Evolutionary conservation across 2,329 filamentous ascomycete species (phyloP), one percentile per base, ranked within the genome.

Genomic region (Penicillium sp.): DNA sequence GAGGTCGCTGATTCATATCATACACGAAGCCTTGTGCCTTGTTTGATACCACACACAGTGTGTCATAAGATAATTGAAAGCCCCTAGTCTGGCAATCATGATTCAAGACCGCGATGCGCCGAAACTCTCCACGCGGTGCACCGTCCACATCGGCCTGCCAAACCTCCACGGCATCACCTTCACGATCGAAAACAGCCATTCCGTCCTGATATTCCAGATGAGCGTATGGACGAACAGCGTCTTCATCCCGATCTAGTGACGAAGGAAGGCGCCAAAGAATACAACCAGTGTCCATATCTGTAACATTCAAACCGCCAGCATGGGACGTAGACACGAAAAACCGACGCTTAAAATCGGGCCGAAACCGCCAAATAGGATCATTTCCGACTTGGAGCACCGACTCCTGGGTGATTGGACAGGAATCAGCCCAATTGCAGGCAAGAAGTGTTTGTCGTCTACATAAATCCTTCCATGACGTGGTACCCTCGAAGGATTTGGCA

Each of bases 121-220:
- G 68, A 55, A 81, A 80, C 35, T 74, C 69, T 16, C 77, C 78
- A 31, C 74, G 70, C 13, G 59, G 46, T 13, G 68, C 57, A 11
- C 67, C 74, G 22, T 74, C 71, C 22, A 69, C 37, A 22, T 72
- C 75, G 0, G 74, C 69, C 54, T 74, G 70, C 78, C 79, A 81
- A 2, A 81, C 75, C 59, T 81, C 78, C 1, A 81, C 59, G 1
- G 75, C 71, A 63, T 80, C 73, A 3, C 77, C 77, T 43, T 76
- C 72, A 0, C 76, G 69, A 61, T 81, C 78, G 64, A 76, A 81
- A 3, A 78, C 77, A 2, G 74, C 77, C 49, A 73, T 76, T 11
- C 78, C 78, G 64, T 79, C 74, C 55, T 79, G 71, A 53, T 81
- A 81, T 52, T 81, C 78, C 11, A 81, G 64, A 65, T 80, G 79